phyloP scores from a whole-genome alignment of 2,329 filamentous ascomycete genomes.

The Fusarium cyanostomum region DNA sequence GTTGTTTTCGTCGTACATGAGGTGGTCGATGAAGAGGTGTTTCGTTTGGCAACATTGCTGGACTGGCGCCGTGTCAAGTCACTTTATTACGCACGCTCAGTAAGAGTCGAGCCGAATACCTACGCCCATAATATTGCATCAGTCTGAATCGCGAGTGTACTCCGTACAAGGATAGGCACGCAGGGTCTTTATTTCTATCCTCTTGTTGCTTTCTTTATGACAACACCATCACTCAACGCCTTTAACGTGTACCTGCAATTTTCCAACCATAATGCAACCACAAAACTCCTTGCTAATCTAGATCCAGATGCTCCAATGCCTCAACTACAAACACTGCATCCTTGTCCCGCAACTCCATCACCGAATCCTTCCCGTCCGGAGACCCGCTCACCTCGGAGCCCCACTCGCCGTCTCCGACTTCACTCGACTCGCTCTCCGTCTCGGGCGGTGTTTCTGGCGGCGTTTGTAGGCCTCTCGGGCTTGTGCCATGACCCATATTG shows the following conservation, averaged over 20 bases:
- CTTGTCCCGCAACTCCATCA: conserved; percentile 14
- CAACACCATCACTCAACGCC: not conserved
- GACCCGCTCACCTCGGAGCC: conserved; percentile 22
- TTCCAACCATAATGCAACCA: not conserved
- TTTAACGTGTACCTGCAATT: not conserved
- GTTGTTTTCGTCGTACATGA: too few relatives aligned
- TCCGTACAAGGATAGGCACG: not conserved
- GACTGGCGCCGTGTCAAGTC: too few relatives aligned
- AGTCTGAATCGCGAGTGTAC: not conserved
- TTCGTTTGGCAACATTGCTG: too few relatives aligned
- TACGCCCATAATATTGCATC: not conserved
- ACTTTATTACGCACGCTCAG: too few relatives aligned
- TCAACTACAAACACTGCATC: conserved; percentile 36
- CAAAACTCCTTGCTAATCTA: conserved; percentile 35
- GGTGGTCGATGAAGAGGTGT: too few relatives aligned
- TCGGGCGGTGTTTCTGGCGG: conserved; percentile 66
- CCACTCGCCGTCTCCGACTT: conserved; percentile 54
- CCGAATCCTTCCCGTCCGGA: conserved; percentile 17
- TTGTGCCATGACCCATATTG: conserved; percentile 28
- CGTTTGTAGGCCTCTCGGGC: conserved; percentile 55
- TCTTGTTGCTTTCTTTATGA: not conserved
- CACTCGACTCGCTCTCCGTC: conserved; percentile 61
- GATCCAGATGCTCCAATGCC: conserved; percentile 37
- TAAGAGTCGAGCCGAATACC: too few relatives aligned
- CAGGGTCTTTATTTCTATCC: conserved; percentile 2